These are phyloP conservation scores for Tillandsia fasciculata DNA, from an alignment of 176 grass and related monocot genomes.

Conservation along the genomic window DNA sequence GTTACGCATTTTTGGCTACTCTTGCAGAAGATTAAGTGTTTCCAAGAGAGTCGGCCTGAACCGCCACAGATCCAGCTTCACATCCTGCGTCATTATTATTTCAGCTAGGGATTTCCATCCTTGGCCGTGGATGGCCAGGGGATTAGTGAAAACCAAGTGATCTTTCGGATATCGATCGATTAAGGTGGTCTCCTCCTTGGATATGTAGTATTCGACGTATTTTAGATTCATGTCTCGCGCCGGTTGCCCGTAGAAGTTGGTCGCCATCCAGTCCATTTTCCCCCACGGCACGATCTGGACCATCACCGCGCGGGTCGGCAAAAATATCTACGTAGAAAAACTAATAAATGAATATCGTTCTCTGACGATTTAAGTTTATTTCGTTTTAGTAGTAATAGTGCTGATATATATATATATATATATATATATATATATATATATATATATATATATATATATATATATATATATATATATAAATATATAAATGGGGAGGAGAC, in stretches of 20 bases:
- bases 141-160: constrained; percentile 54
- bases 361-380: too few relatives aligned
- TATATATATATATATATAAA: too few relatives aligned
- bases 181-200: constrained; percentile 50
- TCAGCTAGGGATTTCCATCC: constrained; percentile 39
- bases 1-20: constrained; percentile 9
- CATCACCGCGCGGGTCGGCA: constrained; percentile 36
- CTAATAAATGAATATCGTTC: too few relatives aligned
- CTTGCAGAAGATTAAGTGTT: constrained; percentile 50
- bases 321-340: constrained; percentile 17
- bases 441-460: too few relatives aligned
- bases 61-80: constrained; percentile 35
- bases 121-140: constrained; percentile 32
- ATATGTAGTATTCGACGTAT: constrained; percentile 63
- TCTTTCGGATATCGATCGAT: constrained; percentile 47
- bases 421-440: too few relatives aligned
- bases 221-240: constrained; percentile 47
- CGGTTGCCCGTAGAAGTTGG: constrained; percentile 41
- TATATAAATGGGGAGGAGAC: background rate
- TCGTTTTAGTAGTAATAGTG: too few relatives aligned
- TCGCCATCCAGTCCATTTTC: constrained; percentile 67
- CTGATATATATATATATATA: too few relatives aligned
- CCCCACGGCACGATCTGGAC: constrained; percentile 81
- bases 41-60: constrained; percentile 38
- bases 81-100: constrained; percentile 79